These are phyloP conservation scores for Penicillium sclerotiorum DNA, from an alignment of 2,329 filamentous ascomycete genomes.

Conservation along the genomic window DNA sequence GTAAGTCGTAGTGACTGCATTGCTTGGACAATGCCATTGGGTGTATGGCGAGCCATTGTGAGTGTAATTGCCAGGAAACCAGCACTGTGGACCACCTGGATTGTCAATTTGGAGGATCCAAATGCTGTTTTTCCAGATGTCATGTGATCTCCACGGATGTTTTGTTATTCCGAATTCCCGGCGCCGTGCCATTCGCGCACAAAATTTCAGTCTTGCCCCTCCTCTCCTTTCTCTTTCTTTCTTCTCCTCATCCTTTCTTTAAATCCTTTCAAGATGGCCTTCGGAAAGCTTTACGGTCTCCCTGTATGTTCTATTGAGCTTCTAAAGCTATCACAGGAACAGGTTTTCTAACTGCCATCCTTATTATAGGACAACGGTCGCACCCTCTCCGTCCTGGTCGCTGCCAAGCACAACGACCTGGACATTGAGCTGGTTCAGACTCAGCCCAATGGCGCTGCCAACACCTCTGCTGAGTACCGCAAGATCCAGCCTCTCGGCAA, in stretches of 20 bases:
- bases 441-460: slow-evolving; percentile 55
- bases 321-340: not conserved
- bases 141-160: slow-evolving; percentile 24
- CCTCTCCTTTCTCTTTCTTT: slow-evolving; percentile 12
- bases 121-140: slow-evolving; percentile 25
- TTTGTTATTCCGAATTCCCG: slow-evolving; percentile 22
- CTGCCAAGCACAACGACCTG: slow-evolving; percentile 96
- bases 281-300: slow-evolving; percentile 95
- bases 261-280: slow-evolving; percentile 70
- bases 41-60: slow-evolving; percentile 42
- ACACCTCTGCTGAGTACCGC: slow-evolving; percentile 73
- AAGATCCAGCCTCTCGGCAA: slow-evolving; percentile 86
- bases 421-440: slow-evolving; percentile 83
- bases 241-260: slow-evolving; percentile 15
- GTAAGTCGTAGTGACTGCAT: slow-evolving; percentile 36
- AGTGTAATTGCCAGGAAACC: slow-evolving; percentile 4
- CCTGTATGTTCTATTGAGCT: slow-evolving; percentile 60
- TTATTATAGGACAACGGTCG: slow-evolving; percentile 76
- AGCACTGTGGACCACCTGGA: not conserved
- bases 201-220: slow-evolving; percentile 29
- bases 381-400: slow-evolving; percentile 82
- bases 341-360: not conserved
- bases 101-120: slow-evolving; percentile 1
- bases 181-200: slow-evolving; percentile 17
- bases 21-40: slow-evolving; percentile 38